phyloP scores from a whole-genome alignment of 352 stramenopile genomes.

The Globisporangium uncinulatum region DNA sequence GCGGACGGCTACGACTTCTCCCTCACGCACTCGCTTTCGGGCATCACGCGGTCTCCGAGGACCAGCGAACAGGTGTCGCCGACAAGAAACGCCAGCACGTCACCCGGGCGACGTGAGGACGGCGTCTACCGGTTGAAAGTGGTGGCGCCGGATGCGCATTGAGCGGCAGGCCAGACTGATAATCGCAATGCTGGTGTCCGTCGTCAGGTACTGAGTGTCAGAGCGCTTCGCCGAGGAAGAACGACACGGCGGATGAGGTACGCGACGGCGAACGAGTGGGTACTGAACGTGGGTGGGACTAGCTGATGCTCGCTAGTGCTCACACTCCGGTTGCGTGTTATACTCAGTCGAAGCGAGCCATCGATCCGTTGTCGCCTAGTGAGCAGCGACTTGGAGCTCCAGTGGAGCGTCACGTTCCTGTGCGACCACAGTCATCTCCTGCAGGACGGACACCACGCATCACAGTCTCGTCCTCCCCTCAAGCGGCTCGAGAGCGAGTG shows the following conservation, averaged over 20 bases:
- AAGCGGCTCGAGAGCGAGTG: not conserved
- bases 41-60: slow-evolving; percentile 10
- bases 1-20: slow-evolving; percentile 26
- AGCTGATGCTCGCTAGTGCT: too few relatives aligned
- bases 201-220: slow-evolving; percentile 6
- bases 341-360: too few relatives aligned
- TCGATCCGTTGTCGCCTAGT: too few relatives aligned
- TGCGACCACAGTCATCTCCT: slow-evolving; percentile 47
- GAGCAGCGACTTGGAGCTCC: not conserved
- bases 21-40: slow-evolving; percentile 29
- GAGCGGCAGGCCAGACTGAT: too few relatives aligned
- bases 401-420: slow-evolving; percentile 11
- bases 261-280: not conserved
- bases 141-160: not conserved
- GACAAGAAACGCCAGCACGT: slow-evolving; percentile 4
- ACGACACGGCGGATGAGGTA: slow-evolving; percentile 2
- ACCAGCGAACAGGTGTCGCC: not conserved
- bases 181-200: too few relatives aligned
- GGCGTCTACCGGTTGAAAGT: too few relatives aligned
- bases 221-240: slow-evolving; percentile 8
- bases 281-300: too few relatives aligned
- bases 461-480: slow-evolving; percentile 20
- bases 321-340: too few relatives aligned
- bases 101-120: slow-evolving; percentile 1
- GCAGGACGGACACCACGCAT: slow-evolving; percentile 18